Evolutionary conservation across 495 filamentous ascomycete genomes (phyloP).

Genomic region (Rostrohypoxylon terebratum): DNA sequence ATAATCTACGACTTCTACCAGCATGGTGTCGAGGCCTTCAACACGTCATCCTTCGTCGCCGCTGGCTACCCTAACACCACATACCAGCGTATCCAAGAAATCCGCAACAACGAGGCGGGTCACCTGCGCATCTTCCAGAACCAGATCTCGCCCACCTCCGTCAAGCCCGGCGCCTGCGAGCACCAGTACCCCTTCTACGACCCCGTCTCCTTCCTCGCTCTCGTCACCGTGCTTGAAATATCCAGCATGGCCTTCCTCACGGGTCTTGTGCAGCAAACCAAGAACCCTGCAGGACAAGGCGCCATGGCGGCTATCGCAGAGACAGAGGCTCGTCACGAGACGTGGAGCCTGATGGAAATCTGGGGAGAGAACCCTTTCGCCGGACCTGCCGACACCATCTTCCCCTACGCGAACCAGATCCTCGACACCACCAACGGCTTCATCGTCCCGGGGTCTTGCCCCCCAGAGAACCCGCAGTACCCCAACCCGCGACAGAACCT

Average conservation of each 20-base stretch:
- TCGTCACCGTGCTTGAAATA: slow-evolving; percentile 63
- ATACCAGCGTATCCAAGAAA: slow-evolving; percentile 63
- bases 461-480: slow-evolving; percentile 60
- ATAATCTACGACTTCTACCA: slow-evolving; percentile 68
- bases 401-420: slow-evolving; percentile 67
- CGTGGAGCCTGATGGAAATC: slow-evolving; percentile 64
- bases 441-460: slow-evolving; percentile 63
- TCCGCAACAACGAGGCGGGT: slow-evolving; percentile 68
- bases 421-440: slow-evolving; percentile 63
- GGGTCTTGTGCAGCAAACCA: slow-evolving; percentile 61
- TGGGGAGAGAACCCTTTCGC: slow-evolving; percentile 63
- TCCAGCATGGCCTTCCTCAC: slow-evolving; percentile 67
- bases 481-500: slow-evolving; percentile 60
- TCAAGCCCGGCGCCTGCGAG: slow-evolving; percentile 65
- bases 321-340: slow-evolving; percentile 62
- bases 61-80: slow-evolving; percentile 60
- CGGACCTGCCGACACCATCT: slow-evolving; percentile 62
- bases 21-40: slow-evolving; percentile 61
- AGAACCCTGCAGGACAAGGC: slow-evolving; percentile 51
- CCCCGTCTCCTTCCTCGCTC: slow-evolving; percentile 56
- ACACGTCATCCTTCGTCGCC: slow-evolving; percentile 53
- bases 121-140: slow-evolving; percentile 68
- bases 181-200: slow-evolving; percentile 59
- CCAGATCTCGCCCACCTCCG: slow-evolving; percentile 62
- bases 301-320: slow-evolving; percentile 63